These are phyloP conservation scores for Xerocomus amazonicus DNA, from an alignment of 1,284 basidiomycete species.

Conservation along the genomic window DNA sequence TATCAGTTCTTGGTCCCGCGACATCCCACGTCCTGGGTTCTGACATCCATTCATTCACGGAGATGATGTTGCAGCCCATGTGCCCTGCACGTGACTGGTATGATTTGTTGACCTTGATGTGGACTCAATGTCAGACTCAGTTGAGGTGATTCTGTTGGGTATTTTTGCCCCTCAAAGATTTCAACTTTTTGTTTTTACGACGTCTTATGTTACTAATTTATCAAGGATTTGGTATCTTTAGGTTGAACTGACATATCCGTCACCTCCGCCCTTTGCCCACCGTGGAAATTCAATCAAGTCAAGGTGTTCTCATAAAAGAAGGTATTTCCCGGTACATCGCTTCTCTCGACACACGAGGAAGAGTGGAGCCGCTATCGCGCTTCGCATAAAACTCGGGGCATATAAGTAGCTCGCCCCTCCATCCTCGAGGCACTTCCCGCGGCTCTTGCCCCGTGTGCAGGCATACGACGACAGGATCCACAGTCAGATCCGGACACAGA, in stretches of 20 bases:
- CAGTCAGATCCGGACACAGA: conserved; percentile 1
- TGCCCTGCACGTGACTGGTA: not conserved
- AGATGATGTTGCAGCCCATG: conserved; percentile 20
- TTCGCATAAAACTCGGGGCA: conserved; percentile 21
- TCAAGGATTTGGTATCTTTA: not conserved
- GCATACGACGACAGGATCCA: conserved; percentile 22
- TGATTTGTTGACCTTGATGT: not conserved
- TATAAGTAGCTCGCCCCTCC: conserved; percentile 2
- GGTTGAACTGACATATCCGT: not conserved
- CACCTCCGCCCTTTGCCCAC: not conserved
- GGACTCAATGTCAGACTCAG: conserved; percentile 2
- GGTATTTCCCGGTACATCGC: conserved; percentile 21
- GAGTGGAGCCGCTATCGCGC: conserved; percentile 15
- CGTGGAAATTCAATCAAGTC: conserved; percentile 2
- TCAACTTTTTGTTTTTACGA: not conserved
- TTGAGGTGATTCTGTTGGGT: not conserved
- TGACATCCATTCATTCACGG: conserved; percentile 12
- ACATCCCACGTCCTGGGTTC: conserved; percentile 1
- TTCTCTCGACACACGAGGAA: conserved; percentile 30
- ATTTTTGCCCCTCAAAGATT: not conserved
- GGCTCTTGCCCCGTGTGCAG: conserved; percentile 17
- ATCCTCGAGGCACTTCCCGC: conserved; percentile 8
- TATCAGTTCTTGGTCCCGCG: conserved; percentile 2
- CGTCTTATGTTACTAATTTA: not conserved
- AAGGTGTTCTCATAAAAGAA: conserved; percentile 17